Base-by-base conservation (phyloP, 208 protist species). In the Crithidia sp. region DNA sequence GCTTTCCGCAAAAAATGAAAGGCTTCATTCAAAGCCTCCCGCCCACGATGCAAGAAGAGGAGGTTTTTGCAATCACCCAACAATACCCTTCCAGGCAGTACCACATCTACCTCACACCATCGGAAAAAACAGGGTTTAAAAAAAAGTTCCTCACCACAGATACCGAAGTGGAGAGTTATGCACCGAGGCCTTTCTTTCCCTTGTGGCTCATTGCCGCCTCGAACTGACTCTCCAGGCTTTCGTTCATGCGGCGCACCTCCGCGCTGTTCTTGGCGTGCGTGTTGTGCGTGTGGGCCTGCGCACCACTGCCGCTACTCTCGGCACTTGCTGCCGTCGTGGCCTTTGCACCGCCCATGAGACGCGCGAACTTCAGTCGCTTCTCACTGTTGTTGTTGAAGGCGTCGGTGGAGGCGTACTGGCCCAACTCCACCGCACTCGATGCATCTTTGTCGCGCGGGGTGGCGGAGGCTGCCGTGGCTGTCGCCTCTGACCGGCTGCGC, bases 331-430 rank as follows among this genome's bases (percentile, higher is more conserved):
- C 45, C 0, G 67, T 47, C 3, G 56, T 37, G 4, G 36, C 57
- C 71, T 93, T 95, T 3, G 65, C 83, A n/a, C 91, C 89, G 36
- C 92, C 92, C 88, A 96, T 94, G 14, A 96, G 81, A 0, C 88
- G 81, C 7, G 89, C 86, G 78, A 96, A 96, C 72, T 94, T 93
- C 41, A 68, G 43, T 19, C 81, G 81, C 70, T 92, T 94, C 69
- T 76, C 65, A 17, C 53, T 69, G 61, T 93, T 79, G 10, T 77
- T 74, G 61, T 82, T 74, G 63, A 95, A 95, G 36, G 77, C 86
- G 16, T 84, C 67, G 2, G 81, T 71, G 3, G 77, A 67, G 3
- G 89, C 61, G 76, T 96, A 96, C 72, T 96, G 92, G 0, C 92
- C 92, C 37, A 96, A 63, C 12, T 90, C 74, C 6, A 88, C 69